Conservation (phyloP, 2,329 filamentous ascomycete genomes). For the Fusarium palustre region DNA sequence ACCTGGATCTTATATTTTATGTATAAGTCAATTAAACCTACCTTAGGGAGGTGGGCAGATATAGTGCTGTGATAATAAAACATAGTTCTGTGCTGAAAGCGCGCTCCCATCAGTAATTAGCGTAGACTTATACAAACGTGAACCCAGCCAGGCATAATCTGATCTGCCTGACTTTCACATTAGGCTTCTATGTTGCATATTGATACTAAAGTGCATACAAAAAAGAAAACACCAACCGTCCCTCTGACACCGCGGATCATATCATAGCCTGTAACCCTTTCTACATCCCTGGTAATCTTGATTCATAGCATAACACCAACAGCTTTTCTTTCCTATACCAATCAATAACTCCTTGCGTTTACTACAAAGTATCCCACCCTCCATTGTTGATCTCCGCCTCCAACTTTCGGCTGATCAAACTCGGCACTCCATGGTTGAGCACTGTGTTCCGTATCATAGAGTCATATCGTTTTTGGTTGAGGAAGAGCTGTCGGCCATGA, state of each 20-base stretch:
- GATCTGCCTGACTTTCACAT: background rate
- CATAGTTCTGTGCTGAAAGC: background rate
- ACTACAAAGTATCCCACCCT: constrained; percentile 83
- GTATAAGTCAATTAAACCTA: background rate
- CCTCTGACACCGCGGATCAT: constrained; percentile 10
- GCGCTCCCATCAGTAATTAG: background rate
- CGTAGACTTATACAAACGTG: background rate
- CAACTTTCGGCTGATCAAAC: constrained; percentile 87
- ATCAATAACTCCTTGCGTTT: constrained; percentile 1
- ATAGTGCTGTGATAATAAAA: background rate
- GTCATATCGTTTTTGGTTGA: constrained; percentile 96
- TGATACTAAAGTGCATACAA: constrained; percentile 5
- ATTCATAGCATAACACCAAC: background rate
- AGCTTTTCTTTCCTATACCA: background rate
- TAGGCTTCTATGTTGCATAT: constrained; percentile 18
- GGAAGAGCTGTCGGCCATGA: constrained; percentile 86
- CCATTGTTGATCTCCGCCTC: constrained; percentile 98
- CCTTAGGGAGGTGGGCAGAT: no score
- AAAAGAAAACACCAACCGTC: constrained; percentile 2
- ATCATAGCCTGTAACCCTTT: constrained; percentile 2
- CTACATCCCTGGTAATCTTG: background rate
- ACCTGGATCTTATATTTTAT: background rate
- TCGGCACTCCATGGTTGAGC: constrained; percentile 87
- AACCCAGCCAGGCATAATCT: background rate
- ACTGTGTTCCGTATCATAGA: constrained; percentile 86